Evolutionary conservation across 345 rosid species (phyloP).

Genomic region (Mangifera indica): DNA sequence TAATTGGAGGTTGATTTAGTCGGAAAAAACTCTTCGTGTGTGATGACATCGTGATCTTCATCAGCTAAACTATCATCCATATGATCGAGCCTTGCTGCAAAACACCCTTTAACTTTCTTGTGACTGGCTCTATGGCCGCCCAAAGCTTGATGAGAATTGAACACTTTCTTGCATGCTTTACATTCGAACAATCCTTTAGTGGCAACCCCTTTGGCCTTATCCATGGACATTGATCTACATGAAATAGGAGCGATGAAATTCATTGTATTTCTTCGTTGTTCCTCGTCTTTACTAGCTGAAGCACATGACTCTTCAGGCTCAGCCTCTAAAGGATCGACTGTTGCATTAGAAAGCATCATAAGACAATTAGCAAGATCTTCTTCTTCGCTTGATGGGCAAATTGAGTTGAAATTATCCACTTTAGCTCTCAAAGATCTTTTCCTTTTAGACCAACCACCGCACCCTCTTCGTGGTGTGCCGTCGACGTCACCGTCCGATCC

Average conservation of each 20-base stretch:
- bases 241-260: constrained; percentile 40
- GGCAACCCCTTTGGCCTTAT: constrained; percentile 45
- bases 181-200: constrained; percentile 74
- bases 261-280: constrained; percentile 36
- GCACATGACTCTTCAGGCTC: constrained; percentile 74
- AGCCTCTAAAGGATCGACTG: constrained; percentile 44
- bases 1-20: constrained; percentile 31
- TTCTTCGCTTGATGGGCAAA: constrained; percentile 69
- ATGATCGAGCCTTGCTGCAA: constrained; percentile 64
- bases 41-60: constrained; percentile 42
- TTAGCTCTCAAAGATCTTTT: constrained; percentile 60
- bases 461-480: constrained; percentile 26
- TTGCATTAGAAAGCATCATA: constrained; percentile 80
- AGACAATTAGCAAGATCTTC: constrained; percentile 95
- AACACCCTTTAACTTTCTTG: constrained; percentile 97
- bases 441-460: constrained; percentile 58
- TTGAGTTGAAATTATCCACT: constrained; percentile 33
- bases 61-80: constrained; percentile 38
- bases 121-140: constrained; percentile 99
- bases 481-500: constrained; percentile 42
- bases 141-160: constrained; percentile 95
- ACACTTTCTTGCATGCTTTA: constrained; percentile 96
- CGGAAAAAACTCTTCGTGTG: constrained; percentile 48
- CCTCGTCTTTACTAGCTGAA: constrained; percentile 64
- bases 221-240: constrained; percentile 19